Base-by-base conservation (phyloP, 495 filamentous ascomycete genomes). In the Trichoderma reesei region DNA sequence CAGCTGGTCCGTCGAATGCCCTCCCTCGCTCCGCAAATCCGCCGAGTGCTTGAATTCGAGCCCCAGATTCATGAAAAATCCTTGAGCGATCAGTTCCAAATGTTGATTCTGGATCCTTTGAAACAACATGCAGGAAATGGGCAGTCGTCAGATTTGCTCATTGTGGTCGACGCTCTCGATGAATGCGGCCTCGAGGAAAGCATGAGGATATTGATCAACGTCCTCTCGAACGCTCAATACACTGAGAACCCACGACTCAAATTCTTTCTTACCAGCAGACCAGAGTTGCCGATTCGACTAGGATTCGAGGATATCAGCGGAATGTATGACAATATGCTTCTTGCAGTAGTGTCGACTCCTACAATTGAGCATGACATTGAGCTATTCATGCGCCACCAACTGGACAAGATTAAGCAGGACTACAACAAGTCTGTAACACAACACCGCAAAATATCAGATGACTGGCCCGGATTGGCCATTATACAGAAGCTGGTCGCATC, bases 111-210 rank as follows among this genome's bases (percentile, higher is more conserved):
- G 59, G 33, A 76, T 33, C 80, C 78, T 7, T 66, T 83, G 5
- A 60, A 67, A 65, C 41, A 41, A 10, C 48, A 63, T 42, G 62
- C 46, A 37, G 39, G 41, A n/a, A 33, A 20, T 33, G 34, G 51
- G 26, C 26, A 26, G 51, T 31, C 20, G 51, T 10, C 51, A 56
- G 13, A 61, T 14, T 14, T 74, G 10, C 62, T 78, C n/a, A 70
- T 83, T 13, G 74, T 83, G 9, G 70, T 85, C 34, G 81, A 85
- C 65, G 82, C 82, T 62, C 72, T 85, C n/a, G 83, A 83, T 60
- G 79, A 84, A 65, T 84, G 79, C 63, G 77, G 77, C 3, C 20
- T 67, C 6, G 74, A 81, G 13, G 46, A 74, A 26, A 74, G 80
- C 65, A 66, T 80, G 0, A 66, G 63, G 67, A 60, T 46, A 10